Evolutionary conservation across 768 basidiomycete species (phyloP).

Genomic region (Mycena vitilis): DNA sequence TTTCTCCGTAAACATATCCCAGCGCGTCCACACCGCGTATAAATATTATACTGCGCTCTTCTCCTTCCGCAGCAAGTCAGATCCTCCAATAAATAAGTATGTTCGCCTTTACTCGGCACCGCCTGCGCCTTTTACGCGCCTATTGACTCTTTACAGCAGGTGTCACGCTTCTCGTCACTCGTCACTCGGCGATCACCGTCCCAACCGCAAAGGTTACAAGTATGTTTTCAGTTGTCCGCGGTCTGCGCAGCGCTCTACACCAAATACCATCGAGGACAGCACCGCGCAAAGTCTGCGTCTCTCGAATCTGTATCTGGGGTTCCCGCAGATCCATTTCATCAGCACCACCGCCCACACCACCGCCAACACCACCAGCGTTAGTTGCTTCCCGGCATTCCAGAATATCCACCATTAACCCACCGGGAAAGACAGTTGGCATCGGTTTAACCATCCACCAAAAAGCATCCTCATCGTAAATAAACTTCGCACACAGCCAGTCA

Average conservation of each 20-base stretch:
- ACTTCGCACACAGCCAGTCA: slow-evolving; percentile 79
- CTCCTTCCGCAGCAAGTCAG: too few relatives aligned
- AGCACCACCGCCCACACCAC: slow-evolving; percentile 26
- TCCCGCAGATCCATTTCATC: slow-evolving; percentile 20
- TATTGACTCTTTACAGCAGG: slow-evolving; percentile 8
- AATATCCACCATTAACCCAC: slow-evolving; percentile 23
- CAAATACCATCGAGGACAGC: slow-evolving; percentile 2
- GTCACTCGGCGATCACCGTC: background rate
- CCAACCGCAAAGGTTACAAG: background rate
- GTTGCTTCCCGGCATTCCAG: background rate
- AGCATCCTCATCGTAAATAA: slow-evolving; percentile 85
- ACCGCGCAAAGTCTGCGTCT: slow-evolving; percentile 1
- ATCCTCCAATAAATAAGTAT: too few relatives aligned
- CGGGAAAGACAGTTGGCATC: slow-evolving; percentile 51
- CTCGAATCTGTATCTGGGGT: background rate
- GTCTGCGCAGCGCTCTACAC: slow-evolving; percentile 17
- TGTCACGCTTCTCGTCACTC: background rate
- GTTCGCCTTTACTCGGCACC: too few relatives aligned
- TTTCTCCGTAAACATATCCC: background rate
- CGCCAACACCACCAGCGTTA: slow-evolving; percentile 42
- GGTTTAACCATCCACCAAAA: slow-evolving; percentile 58
- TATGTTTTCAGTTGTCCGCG: slow-evolving; percentile 25
- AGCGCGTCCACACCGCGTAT: background rate
- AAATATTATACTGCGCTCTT: background rate
- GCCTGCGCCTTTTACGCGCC: background rate